These are phyloP conservation scores for Tetradesmus lagerheimii DNA, from an alignment of 139 green algal genomes.

Conservation along the genomic window DNA sequence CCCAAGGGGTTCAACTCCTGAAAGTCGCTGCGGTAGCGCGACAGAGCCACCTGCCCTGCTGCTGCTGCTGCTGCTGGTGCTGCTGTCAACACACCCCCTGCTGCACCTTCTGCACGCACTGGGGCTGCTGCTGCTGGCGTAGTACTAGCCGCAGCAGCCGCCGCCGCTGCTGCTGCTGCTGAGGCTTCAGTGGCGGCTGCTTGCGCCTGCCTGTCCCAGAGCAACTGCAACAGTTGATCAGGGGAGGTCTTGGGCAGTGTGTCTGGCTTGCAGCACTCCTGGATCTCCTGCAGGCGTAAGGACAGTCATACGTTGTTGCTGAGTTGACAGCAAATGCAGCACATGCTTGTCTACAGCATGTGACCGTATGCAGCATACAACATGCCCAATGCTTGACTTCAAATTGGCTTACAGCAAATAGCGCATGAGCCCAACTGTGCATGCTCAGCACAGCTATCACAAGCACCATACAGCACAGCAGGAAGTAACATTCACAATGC, in stretches of 20 bases:
- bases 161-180: not conserved
- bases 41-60: not conserved
- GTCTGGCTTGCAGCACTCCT: not conserved
- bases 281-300: conserved; percentile 47
- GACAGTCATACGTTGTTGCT: not conserved
- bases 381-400: not conserved
- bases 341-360: not conserved
- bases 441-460: too few species aligned
- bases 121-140: not conserved
- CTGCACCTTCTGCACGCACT: not conserved
- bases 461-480: too few species aligned
- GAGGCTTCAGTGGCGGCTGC: not conserved
- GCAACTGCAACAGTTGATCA: conserved; percentile 52
- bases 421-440: too few species aligned
- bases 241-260: conserved; percentile 11
- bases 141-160: not conserved
- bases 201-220: conserved; percentile 56
- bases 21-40: conserved; percentile 78
- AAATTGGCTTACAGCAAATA: too few species aligned
- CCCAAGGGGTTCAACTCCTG: conserved; percentile 84
- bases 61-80: not conserved
- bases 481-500: too few species aligned
- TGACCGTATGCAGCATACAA: not conserved
- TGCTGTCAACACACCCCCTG: not conserved
- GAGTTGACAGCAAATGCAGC: not conserved